Conservation (phyloP, 148 eudicot species). For the Bassia scoparia region DNA sequence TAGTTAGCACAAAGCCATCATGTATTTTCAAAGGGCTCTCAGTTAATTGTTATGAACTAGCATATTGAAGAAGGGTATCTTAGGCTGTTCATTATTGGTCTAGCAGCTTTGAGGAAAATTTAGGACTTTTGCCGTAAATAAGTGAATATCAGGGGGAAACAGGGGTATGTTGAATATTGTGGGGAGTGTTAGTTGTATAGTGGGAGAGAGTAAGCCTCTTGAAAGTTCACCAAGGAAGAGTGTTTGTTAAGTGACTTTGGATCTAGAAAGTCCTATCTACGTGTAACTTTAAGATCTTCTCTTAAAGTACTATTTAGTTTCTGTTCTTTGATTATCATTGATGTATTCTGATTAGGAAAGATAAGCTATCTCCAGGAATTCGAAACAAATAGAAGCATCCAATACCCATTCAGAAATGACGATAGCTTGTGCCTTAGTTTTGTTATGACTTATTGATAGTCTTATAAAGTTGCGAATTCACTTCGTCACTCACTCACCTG, state of each 20-base stretch:
- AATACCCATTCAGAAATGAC: not conserved
- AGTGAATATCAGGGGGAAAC: too few relatives aligned
- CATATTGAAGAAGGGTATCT: too few relatives aligned
- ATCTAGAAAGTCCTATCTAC: not conserved
- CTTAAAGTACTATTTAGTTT: not conserved
- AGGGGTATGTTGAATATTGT: too few relatives aligned
- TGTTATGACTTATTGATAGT: not conserved
- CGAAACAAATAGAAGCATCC: not conserved
- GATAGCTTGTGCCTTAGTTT: not conserved
- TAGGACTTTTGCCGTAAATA: too few relatives aligned
- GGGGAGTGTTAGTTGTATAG: too few relatives aligned
- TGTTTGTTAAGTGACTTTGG: not conserved
- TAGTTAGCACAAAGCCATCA: not conserved
- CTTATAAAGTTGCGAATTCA: not conserved
- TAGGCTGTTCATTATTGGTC: too few relatives aligned
- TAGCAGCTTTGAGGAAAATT: too few relatives aligned
- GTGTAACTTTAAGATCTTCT: not conserved
- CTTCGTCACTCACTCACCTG: too few relatives aligned
- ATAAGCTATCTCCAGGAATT: not conserved
- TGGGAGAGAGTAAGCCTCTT: too few relatives aligned
- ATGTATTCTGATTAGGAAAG: not conserved
- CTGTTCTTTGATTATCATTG: not conserved
- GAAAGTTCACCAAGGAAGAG: too few relatives aligned
- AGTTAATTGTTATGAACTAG: too few relatives aligned
- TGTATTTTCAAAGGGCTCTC: not conserved